A percentile compares a stretch with the other conserved stretches of the same genome.
phyloP scores from a whole-genome alignment of 2,329 filamentous ascomycete species.

The Polychaeton citri region DNA sequence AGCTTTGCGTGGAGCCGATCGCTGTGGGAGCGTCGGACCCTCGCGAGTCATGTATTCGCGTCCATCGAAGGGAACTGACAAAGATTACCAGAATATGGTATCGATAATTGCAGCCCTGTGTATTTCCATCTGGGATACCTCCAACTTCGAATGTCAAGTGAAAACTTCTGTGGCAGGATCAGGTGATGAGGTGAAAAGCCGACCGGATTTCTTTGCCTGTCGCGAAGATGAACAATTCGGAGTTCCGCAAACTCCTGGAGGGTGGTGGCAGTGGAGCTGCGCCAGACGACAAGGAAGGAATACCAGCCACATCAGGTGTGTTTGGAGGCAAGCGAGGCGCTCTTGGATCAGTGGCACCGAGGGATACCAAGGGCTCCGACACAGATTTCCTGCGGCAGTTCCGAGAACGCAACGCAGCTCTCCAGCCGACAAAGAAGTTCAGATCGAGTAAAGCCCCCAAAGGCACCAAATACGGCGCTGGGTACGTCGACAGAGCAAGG shows the following conservation, averaged over 20 bases:
- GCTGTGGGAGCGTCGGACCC: too few relatives aligned
- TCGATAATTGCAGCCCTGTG: too few relatives aligned
- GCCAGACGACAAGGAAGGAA: conserved; percentile 17
- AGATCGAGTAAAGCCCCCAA: conserved; percentile 64
- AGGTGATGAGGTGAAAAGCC: too few relatives aligned
- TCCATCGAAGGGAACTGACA: too few relatives aligned
- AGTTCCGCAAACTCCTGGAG: conserved; percentile 68
- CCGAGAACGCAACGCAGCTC: conserved; percentile 50
- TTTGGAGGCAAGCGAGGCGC: conserved; percentile 19
- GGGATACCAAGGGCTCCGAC: conserved; percentile 30
- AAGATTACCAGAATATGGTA: too few relatives aligned
- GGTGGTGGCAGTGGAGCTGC: conserved; percentile 39
- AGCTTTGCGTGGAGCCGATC: too few relatives aligned
- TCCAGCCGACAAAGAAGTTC: conserved; percentile 56
- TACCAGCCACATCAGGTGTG: conserved; percentile 20
- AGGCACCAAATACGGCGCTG: conserved; percentile 63
- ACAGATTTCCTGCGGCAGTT: conserved; percentile 74
- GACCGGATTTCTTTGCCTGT: too few relatives aligned
- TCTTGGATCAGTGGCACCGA: conserved; percentile 70
- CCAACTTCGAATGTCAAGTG: too few relatives aligned
- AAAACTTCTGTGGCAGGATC: too few relatives aligned
- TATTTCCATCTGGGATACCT: too few relatives aligned
- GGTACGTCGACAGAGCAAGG: conserved; percentile 73
- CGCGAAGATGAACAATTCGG: conserved; percentile 99
- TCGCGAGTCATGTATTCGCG: too few relatives aligned